Conservation (phyloP, 2,329 filamentous ascomycete species). For the Allantophomopsis lycopodina region DNA sequence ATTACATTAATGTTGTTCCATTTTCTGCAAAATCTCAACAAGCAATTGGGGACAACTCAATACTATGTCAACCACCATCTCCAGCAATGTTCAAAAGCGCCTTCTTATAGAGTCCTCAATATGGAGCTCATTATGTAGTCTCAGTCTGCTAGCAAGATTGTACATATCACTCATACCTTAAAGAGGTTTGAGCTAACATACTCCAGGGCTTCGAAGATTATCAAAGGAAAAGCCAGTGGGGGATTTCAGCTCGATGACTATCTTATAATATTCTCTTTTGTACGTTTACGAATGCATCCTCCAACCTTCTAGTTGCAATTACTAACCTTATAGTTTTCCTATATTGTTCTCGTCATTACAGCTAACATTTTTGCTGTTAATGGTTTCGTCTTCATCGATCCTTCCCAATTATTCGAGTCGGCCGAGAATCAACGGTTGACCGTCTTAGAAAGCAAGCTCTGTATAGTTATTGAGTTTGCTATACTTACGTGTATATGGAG, state of each 20-base stretch:
- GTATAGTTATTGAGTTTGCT: background rate
- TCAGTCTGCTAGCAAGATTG: too few species aligned
- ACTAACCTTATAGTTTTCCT: background rate
- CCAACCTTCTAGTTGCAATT: background rate
- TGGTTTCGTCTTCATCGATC: background rate
- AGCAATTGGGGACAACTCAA: too few species aligned
- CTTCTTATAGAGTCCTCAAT: too few species aligned
- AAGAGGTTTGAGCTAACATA: too few species aligned
- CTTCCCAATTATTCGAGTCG: background rate
- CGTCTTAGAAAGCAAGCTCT: background rate
- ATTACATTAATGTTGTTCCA: too few species aligned
- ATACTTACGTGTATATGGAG: background rate
- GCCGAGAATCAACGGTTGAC: background rate
- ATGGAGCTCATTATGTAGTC: too few species aligned
- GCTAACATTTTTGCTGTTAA: background rate
- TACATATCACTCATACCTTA: too few species aligned
- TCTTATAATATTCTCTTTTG: background rate
- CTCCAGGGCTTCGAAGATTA: too few species aligned
- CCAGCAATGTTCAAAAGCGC: too few species aligned
- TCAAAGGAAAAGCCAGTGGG: background rate
- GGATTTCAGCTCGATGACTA: background rate
- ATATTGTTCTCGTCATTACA: background rate
- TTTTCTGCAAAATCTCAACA: too few species aligned
- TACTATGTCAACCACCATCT: too few species aligned
- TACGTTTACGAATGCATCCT: background rate